A percentile compares a stretch with the other conserved stretches of the same genome.
phyloP scores from a whole-genome alignment of 2,329 filamentous ascomycete genomes.

The Penicillium sp. region DNA sequence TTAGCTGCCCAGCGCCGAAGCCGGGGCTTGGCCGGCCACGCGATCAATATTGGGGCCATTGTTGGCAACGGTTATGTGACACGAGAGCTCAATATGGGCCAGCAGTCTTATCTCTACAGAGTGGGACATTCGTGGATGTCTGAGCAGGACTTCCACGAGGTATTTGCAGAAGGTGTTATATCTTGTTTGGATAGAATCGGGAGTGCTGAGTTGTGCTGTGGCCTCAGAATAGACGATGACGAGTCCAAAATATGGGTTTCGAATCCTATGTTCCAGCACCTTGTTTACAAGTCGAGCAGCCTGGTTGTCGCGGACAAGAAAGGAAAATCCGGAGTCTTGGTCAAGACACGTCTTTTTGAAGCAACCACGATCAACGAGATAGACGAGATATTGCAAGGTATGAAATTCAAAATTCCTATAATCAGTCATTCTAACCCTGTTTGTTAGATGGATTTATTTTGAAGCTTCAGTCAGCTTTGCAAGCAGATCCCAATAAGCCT shows the following conservation, averaged over 20 bases:
- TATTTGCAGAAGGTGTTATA: constrained; percentile 34
- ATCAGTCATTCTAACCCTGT: not conserved
- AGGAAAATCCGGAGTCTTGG: constrained; percentile 11
- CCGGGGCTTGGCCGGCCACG: constrained; percentile 17
- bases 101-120: constrained; percentile 24
- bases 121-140: constrained; percentile 29
- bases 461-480: constrained; percentile 21
- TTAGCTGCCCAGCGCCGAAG: constrained; percentile 22
- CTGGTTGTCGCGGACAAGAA: constrained; percentile 15
- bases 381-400: constrained; percentile 19
- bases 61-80: constrained; percentile 24
- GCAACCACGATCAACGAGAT: constrained; percentile 14
- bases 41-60: constrained; percentile 25
- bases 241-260: constrained; percentile 22
- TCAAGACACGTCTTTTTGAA: constrained; percentile 18
- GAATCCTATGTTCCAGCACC: constrained; percentile 26
- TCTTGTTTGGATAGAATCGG: constrained; percentile 16
- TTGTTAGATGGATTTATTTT: constrained; percentile 15
- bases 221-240: constrained; percentile 26
- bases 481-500: constrained; percentile 15
- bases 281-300: constrained; percentile 17
- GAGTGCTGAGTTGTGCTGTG: constrained; percentile 18
- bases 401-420: not conserved
- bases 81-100: constrained; percentile 22
- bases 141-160: constrained; percentile 34